phyloP scores from a whole-genome alignment of 495 filamentous ascomycete genomes.

The Jackrogersella minutella region DNA sequence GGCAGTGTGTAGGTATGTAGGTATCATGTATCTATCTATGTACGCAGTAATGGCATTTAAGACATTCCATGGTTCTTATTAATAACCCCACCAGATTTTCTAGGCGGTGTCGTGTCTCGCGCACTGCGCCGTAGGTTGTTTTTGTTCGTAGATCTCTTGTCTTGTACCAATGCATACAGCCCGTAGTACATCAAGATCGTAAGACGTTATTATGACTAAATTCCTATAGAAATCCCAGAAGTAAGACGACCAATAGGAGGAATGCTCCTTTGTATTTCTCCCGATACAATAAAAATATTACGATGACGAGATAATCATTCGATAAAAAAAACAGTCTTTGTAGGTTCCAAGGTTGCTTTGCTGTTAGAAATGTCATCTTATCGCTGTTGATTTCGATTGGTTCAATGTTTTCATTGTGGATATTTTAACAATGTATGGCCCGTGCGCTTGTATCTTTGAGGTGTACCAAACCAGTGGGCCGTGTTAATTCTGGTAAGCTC shows the following conservation, averaged over 20 bases:
- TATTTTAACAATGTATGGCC: neutral
- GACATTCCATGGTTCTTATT: conserved; percentile 28
- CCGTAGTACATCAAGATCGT: too few relatives aligned
- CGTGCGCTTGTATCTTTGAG: neutral
- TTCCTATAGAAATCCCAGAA: too few relatives aligned
- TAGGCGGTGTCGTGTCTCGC: conserved; percentile 4
- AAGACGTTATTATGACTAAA: too few relatives aligned
- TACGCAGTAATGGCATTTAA: too few relatives aligned
- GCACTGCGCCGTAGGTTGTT: conserved; percentile 1
- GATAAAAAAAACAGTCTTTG: conserved; percentile 19
- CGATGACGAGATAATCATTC: conserved; percentile 30
- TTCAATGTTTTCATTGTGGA: neutral
- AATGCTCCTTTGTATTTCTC: too few relatives aligned
- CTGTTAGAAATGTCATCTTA: conserved; percentile 26
- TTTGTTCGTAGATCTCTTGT: conserved; percentile 3
- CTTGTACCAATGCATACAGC: too few relatives aligned
- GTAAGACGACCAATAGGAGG: too few relatives aligned
- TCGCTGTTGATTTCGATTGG: conserved; percentile 15
- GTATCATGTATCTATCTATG: too few relatives aligned
- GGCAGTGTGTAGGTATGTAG: conserved; percentile 6
- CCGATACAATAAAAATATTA: conserved; percentile 13
- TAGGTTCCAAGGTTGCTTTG: neutral
- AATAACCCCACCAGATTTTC: conserved; percentile 30
- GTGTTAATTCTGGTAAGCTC: conserved; percentile 4
- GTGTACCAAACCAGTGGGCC: neutral